Evolutionary conservation across 2,329 filamentous ascomycete genomes (phyloP).

Genomic region (Cadophora sp.): DNA sequence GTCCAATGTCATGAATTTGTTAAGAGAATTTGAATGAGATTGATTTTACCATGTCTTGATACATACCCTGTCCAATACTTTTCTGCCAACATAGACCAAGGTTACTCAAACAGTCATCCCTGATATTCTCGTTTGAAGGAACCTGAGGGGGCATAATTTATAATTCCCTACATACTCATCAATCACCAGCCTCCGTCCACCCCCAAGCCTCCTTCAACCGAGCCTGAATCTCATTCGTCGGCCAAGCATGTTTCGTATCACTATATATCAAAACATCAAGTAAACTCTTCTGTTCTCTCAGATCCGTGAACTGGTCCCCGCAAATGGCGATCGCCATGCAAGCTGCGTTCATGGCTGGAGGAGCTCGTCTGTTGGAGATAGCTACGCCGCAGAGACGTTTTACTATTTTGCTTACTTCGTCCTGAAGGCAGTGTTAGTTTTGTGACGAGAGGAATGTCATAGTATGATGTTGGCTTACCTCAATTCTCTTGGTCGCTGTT

Average conservation of each 20-base stretch:
- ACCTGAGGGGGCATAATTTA: not conserved
- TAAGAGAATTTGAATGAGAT: too few species aligned
- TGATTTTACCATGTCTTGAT: too few species aligned
- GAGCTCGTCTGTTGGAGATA: conserved; percentile 33
- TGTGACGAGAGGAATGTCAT: too few species aligned
- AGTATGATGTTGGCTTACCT: conserved; percentile 30
- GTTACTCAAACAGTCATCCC: too few species aligned
- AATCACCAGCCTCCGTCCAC: conserved; percentile 30
- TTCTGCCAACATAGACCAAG: too few species aligned
- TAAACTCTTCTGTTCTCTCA: conserved; percentile 42
- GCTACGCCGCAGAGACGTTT: conserved; percentile 35
- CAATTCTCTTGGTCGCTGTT: conserved; percentile 26
- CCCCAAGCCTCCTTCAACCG: conserved; percentile 46
- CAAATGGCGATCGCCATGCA: conserved; percentile 46
- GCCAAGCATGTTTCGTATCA: conserved; percentile 46
- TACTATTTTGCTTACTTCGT: conserved; percentile 30
- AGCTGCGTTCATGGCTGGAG: conserved; percentile 44
- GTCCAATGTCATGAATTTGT: too few species aligned
- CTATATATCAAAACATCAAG: conserved; percentile 41
- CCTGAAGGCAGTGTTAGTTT: conserved; percentile 10
- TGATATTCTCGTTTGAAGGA: too few species aligned
- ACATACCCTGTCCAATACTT: too few species aligned
- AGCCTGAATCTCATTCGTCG: conserved; percentile 44
- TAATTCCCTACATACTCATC: not conserved
- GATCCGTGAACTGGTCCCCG: conserved; percentile 45